These are phyloP conservation scores for Lagenidium giganteum DNA, from an alignment of 352 stramenopile species.

Conservation along the genomic window DNA sequence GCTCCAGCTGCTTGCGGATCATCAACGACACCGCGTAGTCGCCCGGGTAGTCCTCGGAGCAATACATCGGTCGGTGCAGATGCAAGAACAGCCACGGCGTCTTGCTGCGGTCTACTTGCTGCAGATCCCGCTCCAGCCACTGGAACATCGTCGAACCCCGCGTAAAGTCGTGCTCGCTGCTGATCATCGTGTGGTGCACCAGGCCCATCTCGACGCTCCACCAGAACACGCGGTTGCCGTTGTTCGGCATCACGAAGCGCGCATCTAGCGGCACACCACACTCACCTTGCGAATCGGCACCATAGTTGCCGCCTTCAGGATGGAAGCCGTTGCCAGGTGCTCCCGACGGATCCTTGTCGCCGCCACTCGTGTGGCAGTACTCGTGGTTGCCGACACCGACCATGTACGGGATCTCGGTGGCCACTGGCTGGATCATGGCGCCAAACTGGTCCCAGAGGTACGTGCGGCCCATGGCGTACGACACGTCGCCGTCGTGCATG, in stretches of 20 bases:
- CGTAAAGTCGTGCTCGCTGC: slow-evolving; percentile 22
- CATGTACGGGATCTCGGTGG: slow-evolving; percentile 56
- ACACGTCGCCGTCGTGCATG: slow-evolving; percentile 73
- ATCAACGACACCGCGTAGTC: slow-evolving; percentile 4
- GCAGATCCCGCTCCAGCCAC: slow-evolving; percentile 22
- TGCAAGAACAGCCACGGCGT: slow-evolving; percentile 20
- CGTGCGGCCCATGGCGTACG: slow-evolving; percentile 47
- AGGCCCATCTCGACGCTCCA: slow-evolving; percentile 20
- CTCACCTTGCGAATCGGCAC: slow-evolving; percentile 36
- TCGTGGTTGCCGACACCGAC: slow-evolving; percentile 34
- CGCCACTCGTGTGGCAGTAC: slow-evolving; percentile 11
- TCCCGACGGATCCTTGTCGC: slow-evolving; percentile 13
- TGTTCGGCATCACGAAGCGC: slow-evolving; percentile 42
- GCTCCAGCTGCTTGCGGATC: slow-evolving; percentile 7
- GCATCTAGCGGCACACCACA: slow-evolving; percentile 57
- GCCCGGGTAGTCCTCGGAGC: slow-evolving; percentile 2
- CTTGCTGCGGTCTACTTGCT: slow-evolving; percentile 11
- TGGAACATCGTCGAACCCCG: slow-evolving; percentile 12
- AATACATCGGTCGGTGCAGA: slow-evolving; percentile 24
- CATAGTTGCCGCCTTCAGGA: slow-evolving; percentile 13
- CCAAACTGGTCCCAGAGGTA: slow-evolving; percentile 72
- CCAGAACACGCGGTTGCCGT: slow-evolving; percentile 22
- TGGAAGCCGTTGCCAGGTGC: slow-evolving; percentile 14
- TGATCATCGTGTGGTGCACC: slow-evolving; percentile 17
- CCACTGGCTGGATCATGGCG: slow-evolving; percentile 56